Evolutionary conservation across 2,329 filamentous ascomycete species (phyloP), one percentile per base, ranked within the genome.

Genomic region (Neospermospora avenae): DNA sequence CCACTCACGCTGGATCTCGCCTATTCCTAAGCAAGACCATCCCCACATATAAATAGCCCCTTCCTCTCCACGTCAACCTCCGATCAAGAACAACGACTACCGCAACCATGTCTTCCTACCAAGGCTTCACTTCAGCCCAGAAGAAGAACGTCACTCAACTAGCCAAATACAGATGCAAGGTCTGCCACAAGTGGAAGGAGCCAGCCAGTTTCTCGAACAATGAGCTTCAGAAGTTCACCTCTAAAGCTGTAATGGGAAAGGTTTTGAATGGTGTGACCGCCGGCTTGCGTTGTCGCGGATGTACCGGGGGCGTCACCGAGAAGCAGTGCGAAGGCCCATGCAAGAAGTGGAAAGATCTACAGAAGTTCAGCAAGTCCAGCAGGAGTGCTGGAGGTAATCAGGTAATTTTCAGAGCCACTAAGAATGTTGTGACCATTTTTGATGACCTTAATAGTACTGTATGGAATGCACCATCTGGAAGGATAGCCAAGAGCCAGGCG

Each of bases 281-380:
- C 10, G 54, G 61, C n/a, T 55, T 70, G 8, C 67, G 71, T 4
- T 85, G 82, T 69, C 67, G 72, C 6, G 39, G 57, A 1, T 85
- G 82, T 61, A 73, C 75, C 35, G 77, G 76, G 4, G 66, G 68
- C 13, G 63, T 74, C 2, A 69, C 75, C 3, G 82, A 84, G 64
- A 67, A 84, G 28, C 28, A 73, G 8, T 85, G 82, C 65, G 68
- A 64, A 34, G 71, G 77, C 39, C 68, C 66, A 41, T 85, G 83
- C 66, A 69, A 74, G 20, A 67, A 75, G 58, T 74, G 71, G 1
- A 82, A 82, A 65, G 72, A 55, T 1, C 59, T 82, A 2, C 76
- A 80, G 5, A 72, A 73, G 0, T 85, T 83, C 64, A 76, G 78
- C 18, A 84, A 81, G 63, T 65, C 65, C 6, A 42, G 58, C 44